phyloP scores from a whole-genome alignment of 371 early-diverging fungal genomes.

The Coemansia sp. region DNA sequence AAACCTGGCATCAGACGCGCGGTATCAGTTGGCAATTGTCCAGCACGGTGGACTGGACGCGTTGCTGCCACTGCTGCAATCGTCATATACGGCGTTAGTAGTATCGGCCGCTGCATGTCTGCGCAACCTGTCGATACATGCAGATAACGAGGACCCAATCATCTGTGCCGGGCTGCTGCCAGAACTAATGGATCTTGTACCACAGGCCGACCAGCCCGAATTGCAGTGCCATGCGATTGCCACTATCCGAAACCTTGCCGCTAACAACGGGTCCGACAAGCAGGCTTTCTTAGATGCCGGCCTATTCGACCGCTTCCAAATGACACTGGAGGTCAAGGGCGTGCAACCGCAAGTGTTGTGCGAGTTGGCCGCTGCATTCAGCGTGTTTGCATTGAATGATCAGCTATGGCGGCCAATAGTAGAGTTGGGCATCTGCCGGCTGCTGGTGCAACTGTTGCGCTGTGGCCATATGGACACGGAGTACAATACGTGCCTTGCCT shows the following conservation, averaged over 20 bases:
- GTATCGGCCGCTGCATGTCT: conserved; percentile 90
- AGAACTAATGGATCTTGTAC: conserved; percentile 69
- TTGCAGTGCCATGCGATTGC: conserved; percentile 86
- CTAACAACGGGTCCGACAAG: conserved; percentile 80
- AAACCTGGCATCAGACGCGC: conserved; percentile 88
- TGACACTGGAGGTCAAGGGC: conserved; percentile 61
- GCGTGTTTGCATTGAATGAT: conserved; percentile 80
- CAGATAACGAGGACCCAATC: conserved; percentile 82
- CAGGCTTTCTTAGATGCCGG: conserved; percentile 76
- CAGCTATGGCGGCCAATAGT: conserved; percentile 73
- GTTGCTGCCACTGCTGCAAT: conserved; percentile 72
- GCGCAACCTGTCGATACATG: conserved; percentile 90
- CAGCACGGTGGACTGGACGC: conserved; percentile 74
- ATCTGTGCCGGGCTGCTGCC: conserved; percentile 79
- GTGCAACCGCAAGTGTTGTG: conserved; percentile 61
- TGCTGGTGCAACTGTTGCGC: conserved; percentile 71
- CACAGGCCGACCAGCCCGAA: conserved; percentile 76
- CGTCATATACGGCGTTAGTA: conserved; percentile 74
- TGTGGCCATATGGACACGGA: conserved; percentile 71
- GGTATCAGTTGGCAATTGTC: conserved; percentile 85
- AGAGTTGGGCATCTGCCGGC: conserved; percentile 62
- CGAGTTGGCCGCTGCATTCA: conserved; percentile 88
- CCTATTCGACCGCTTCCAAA: conserved; percentile 72
- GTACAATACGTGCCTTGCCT: conserved; percentile 81
- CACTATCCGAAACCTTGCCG: conserved; percentile 83